Evolutionary conservation across 164 flowering plant genomes (phyloP).

Genomic region (Dillenia suffruticosa): DNA sequence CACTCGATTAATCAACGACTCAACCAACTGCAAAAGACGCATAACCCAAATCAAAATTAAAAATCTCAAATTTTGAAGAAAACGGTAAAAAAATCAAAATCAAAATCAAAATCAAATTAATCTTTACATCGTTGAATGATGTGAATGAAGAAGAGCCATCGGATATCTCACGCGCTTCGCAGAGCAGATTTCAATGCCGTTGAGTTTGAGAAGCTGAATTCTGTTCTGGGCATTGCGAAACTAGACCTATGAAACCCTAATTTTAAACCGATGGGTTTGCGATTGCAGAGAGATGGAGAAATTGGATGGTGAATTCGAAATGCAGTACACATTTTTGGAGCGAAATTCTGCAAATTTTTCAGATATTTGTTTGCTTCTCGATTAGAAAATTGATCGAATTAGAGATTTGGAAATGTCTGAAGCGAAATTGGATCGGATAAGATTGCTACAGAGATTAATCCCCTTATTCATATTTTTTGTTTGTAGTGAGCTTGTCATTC

Average conservation of each 20-base stretch:
- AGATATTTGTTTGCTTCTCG: no score
- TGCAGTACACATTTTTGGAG: background rate
- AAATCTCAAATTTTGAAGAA: no score
- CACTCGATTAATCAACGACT: constrained; percentile 54
- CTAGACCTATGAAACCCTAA: constrained; percentile 8
- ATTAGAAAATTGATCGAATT: no score
- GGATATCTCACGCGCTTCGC: background rate
- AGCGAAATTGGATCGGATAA: no score
- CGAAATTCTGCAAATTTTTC: no score
- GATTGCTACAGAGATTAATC: no score
- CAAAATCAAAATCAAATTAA: background rate
- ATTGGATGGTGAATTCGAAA: constrained; percentile 2
- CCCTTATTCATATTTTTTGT: no score
- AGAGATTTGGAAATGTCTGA: no score
- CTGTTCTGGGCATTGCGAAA: background rate
- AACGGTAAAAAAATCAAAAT: background rate
- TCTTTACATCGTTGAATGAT: constrained; percentile 18
- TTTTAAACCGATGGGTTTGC: background rate
- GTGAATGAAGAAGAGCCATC: background rate
- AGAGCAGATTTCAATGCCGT: background rate
- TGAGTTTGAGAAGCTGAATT: background rate
- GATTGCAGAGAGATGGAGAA: constrained; percentile 4
- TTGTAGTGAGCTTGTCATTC: no score
- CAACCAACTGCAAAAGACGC: constrained; percentile 53
- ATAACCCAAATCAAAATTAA: background rate